Evolutionary conservation across 768 basidiomycete species (phyloP), one percentile per base, ranked within the genome.

Genomic region (Cyclocybe cylindracea): DNA sequence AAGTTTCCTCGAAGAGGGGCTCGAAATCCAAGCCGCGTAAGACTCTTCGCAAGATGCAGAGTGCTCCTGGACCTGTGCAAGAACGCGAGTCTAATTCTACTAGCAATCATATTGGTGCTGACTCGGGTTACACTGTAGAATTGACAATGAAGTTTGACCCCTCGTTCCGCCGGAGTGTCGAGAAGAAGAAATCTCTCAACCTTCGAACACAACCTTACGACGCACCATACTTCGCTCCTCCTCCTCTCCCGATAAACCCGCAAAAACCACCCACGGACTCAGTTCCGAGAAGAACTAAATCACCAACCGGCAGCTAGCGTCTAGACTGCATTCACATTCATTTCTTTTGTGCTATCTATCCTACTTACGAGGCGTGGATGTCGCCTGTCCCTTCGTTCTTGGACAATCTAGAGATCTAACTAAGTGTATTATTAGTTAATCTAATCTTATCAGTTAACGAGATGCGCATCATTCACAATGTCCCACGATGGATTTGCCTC

Each of bases 161-260:
- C 13, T 14, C 40, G 43, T 47, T 35, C 47, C 48, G n/a, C 48
- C 57, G 61, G 44, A 57, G 48, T 49, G 39, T 61, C 33, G 64
- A 64, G 50, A 76, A 73, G 56, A 76, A 73, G 55, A 66, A 67
- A 39, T 68, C 72, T 3, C 63, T 66, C 44, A 61, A 67, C 0
- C 59, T 70, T 16, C 63, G 77, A 32, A 86, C 85, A 2, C 72
- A 81, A 44, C 84, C 85, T 2, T 87, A 86, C 56, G 78, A 80
- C 51, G 83, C 83, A 4, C 83, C 84, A 2, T 85, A 83, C 60
- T 84, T 82, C 66, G 79, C 81, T 58, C 77, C 81, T 14, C 67
- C 74, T 5, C 85, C 85, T 2, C 50, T 66, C 19, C 58, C 65
- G 18, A 56, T 58, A 18, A 16, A 16, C 5, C 44, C 53, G 10